These are phyloP conservation scores for Fusarium zealandicum DNA, from an alignment of 2,329 filamentous ascomycete genomes.

Conservation along the genomic window DNA sequence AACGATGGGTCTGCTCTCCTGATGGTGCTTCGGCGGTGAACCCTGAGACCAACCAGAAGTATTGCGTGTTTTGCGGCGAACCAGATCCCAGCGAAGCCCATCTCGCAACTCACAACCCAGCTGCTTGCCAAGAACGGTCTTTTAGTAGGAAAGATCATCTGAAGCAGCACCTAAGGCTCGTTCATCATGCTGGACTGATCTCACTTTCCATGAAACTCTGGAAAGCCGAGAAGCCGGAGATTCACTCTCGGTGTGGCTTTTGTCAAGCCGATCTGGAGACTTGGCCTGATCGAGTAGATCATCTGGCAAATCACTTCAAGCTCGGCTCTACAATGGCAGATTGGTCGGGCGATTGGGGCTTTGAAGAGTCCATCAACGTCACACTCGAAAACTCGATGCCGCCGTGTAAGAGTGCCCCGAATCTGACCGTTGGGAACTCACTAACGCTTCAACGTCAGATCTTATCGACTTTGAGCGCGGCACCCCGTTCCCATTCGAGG, in stretches of 20 bases:
- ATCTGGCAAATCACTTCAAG: constrained; percentile 53
- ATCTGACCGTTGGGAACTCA: background rate
- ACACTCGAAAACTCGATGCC: constrained; percentile 52
- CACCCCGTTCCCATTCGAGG: constrained; percentile 30
- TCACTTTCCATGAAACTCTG: constrained; percentile 40
- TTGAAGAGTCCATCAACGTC: constrained; percentile 46
- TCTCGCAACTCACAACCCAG: constrained; percentile 47
- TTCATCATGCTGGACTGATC: constrained; percentile 50
- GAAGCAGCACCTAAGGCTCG: constrained; percentile 51
- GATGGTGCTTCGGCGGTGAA: constrained; percentile 45
- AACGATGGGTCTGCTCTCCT: constrained; percentile 54
- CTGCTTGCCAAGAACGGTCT: constrained; percentile 57
- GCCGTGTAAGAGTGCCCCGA: constrained; percentile 42
- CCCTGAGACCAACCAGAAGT: constrained; percentile 39
- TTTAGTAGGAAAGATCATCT: constrained; percentile 55
- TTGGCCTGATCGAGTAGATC: constrained; percentile 47
- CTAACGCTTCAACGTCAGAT: constrained; percentile 4
- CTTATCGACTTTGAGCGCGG: constrained; percentile 30
- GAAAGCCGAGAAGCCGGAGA: constrained; percentile 47
- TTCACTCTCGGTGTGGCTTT: constrained; percentile 51
- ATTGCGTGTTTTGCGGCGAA: constrained; percentile 50
- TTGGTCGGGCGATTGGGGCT: constrained; percentile 54
- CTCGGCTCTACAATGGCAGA: constrained; percentile 50
- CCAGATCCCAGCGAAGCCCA: constrained; percentile 44
- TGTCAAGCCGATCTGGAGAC: constrained; percentile 47